These are phyloP conservation scores for Xerocomus nothofagi DNA, from an alignment of 1,284 basidiomycete genomes.

Conservation along the genomic window DNA sequence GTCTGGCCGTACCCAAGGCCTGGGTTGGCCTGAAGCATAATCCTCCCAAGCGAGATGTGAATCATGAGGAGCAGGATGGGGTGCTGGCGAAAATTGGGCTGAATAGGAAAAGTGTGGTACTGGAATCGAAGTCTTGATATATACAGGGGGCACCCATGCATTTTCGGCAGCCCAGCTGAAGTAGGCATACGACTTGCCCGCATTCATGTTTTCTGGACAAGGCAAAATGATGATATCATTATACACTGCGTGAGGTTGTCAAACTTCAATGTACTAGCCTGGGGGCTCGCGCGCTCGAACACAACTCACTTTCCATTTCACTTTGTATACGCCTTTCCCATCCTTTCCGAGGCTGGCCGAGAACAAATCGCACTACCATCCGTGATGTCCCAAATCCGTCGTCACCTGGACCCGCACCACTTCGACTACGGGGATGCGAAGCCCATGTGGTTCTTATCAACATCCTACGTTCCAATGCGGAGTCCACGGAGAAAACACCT, in stretches of 20 bases:
- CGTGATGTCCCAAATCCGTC: constrained; percentile 78
- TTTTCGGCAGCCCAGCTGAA: constrained; percentile 89
- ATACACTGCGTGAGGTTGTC: constrained; percentile 55
- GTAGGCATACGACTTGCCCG: constrained; percentile 83
- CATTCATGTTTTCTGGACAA: constrained; percentile 88
- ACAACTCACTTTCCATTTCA: constrained; percentile 86
- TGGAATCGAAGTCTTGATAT: constrained; percentile 44
- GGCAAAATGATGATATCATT: constrained; percentile 89
- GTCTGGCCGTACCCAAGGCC: constrained; percentile 78
- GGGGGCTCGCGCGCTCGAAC: background rate
- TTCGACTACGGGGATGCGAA: constrained; percentile 75
- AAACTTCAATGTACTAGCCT: constrained; percentile 5
- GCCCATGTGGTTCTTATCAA: constrained; percentile 91
- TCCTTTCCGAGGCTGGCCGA: constrained; percentile 81
- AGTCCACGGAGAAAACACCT: constrained; percentile 91
- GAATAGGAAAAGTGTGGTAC: constrained; percentile 59
- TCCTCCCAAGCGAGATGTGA: constrained; percentile 57
- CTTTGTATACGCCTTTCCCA: constrained; percentile 80
- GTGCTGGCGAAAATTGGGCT: constrained; percentile 51
- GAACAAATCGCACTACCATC: constrained; percentile 87
- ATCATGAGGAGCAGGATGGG: constrained; percentile 66
- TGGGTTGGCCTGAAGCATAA: constrained; percentile 41
- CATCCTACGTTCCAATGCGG: constrained; percentile 82
- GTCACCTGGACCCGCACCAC: constrained; percentile 69
- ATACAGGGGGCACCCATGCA: constrained; percentile 86